These are phyloP conservation scores for Sporisorium scitamineum DNA, from an alignment of 1,284 basidiomycete genomes.

Conservation along the genomic window DNA sequence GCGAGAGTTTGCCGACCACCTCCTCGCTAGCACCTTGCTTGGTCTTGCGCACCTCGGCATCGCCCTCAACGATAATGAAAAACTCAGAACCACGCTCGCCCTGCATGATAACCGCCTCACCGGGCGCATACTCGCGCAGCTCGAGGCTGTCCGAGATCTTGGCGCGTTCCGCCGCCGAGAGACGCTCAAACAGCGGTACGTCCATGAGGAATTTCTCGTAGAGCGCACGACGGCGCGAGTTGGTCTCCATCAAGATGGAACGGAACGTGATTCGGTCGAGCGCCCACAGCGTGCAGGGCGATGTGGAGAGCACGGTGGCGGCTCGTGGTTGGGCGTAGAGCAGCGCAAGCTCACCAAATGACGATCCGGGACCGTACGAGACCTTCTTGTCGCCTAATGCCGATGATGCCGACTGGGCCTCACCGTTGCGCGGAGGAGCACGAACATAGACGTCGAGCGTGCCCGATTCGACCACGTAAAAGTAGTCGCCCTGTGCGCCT, in stretches of 20 bases:
- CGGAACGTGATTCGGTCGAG: slow-evolving; percentile 97
- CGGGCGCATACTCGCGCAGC: slow-evolving; percentile 83
- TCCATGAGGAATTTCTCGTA: slow-evolving; percentile 94
- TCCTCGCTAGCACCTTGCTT: slow-evolving; percentile 72
- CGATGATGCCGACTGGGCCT: slow-evolving; percentile 15
- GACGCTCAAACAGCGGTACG: slow-evolving; percentile 87
- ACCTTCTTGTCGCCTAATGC: slow-evolving; percentile 70
- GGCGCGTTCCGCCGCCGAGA: slow-evolving; percentile 87
- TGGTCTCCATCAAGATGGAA: slow-evolving; percentile 80
- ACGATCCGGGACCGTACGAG: slow-evolving; percentile 85
- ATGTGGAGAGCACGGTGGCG: slow-evolving; percentile 88
- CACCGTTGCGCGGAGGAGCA: slow-evolving; percentile 37
- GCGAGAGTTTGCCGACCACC: slow-evolving; percentile 79
- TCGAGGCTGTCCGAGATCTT: slow-evolving; percentile 97
- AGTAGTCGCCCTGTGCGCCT: slow-evolving; percentile 95
- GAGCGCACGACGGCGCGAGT: slow-evolving; percentile 82
- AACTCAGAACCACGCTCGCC: slow-evolving; percentile 97
- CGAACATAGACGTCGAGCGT: slow-evolving; percentile 86
- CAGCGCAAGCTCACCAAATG: slow-evolving; percentile 95
- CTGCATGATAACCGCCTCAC: slow-evolving; percentile 86
- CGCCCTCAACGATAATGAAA: slow-evolving; percentile 94
- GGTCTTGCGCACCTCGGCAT: slow-evolving; percentile 86
- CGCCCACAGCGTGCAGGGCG: slow-evolving; percentile 87
- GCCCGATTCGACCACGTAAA: slow-evolving; percentile 95
- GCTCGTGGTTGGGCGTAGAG: slow-evolving; percentile 98